A percentile compares a stretch with the other conserved stretches of the same genome.
These are phyloP conservation scores for Saussurea involucrata DNA, from an alignment of 129 eudicot species.

Conservation along the genomic window DNA sequence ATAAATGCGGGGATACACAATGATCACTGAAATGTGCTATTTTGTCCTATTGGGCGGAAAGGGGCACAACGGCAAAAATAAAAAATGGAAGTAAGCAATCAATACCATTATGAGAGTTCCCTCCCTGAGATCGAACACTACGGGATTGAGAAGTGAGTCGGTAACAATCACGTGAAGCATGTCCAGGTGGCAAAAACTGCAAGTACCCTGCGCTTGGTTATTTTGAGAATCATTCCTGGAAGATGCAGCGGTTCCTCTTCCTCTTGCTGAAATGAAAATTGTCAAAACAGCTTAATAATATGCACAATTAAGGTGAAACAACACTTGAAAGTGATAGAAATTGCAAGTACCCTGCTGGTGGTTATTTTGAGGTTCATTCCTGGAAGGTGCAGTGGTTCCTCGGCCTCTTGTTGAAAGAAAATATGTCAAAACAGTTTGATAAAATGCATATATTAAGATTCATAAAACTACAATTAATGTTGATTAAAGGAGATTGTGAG, in stretches of 20 bases:
- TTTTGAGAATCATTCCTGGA: constrained; percentile 51
- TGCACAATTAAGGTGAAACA: constrained; percentile 21
- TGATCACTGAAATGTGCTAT: background rate
- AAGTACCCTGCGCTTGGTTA: constrained; percentile 41
- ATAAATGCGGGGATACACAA: background rate
- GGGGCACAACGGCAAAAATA: background rate
- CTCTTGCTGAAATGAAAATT: constrained; percentile 49
- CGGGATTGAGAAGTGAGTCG: constrained; percentile 55
- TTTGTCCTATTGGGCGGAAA: background rate
- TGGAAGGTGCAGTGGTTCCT: constrained; percentile 50
- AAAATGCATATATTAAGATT: background rate
- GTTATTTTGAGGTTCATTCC: constrained; percentile 50
- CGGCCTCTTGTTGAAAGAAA: constrained; percentile 61
- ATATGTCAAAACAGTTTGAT: background rate
- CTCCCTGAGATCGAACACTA: constrained; percentile 44
- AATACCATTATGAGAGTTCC: constrained; percentile 44
- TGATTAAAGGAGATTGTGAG: background rate
- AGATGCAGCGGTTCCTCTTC: constrained; percentile 52
- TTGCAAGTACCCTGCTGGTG: constrained; percentile 43
- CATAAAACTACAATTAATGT: background rate
- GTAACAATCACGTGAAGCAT: constrained; percentile 61
- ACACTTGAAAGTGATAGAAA: constrained; percentile 55
- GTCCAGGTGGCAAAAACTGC: constrained; percentile 66
- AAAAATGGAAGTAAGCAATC: background rate
- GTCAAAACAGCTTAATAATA: background rate